Base-by-base conservation (phyloP, 176 grass and related monocot genomes). In the Triticum dicoccoides region DNA sequence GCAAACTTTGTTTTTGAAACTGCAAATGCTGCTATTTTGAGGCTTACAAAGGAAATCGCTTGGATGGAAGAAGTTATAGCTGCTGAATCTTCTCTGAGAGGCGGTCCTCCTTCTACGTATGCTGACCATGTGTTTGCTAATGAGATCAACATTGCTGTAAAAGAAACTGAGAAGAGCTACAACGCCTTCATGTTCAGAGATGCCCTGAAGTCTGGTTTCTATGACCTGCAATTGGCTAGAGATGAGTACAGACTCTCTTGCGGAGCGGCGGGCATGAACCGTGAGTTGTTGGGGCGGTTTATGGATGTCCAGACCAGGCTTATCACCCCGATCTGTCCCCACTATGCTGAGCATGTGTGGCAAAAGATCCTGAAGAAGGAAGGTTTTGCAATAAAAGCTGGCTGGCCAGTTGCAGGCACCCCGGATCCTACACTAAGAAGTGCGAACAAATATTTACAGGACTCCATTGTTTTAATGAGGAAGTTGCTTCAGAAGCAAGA, bases 1-100 rank as follows among this genome's bases (percentile, higher is more conserved):
- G 92, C 95, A 68, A 97, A 97, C 84, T 97, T 95, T 85, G 92
- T 93, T 25, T 91, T 87, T 82, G 95, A 97, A 69, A 97, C 95
- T 17, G 89, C 91, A 83, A 97, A 95, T 85, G 84, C 91, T 84
- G 92, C 95, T 82, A 87, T 95, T 65, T 72, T 91, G 85, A 93
- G 91, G 85, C 87, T 95, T 49, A 95, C 91, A 42, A 95, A 98
- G 73, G 93, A 95, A 89, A 80, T 95, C 69, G 61, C 87, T 64
- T 98, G 93, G 95, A 98, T 98, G 95, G 89, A 98, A 87, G 91
- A 98, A 51, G 80, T 95, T 42, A 71, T 88, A 27, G 85, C 75
- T 65, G 86, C 85, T 78, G 92, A 94, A 59, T 91, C 92, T 18
- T 29, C 84, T 80, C 82, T 97, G 21, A 74, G 92, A 88, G 35